A percentile compares a stretch with the other conserved stretches of the same genome.
Conservation (phyloP, 306 rosid genomes). For the Trichosanthes cucumerina region DNA sequence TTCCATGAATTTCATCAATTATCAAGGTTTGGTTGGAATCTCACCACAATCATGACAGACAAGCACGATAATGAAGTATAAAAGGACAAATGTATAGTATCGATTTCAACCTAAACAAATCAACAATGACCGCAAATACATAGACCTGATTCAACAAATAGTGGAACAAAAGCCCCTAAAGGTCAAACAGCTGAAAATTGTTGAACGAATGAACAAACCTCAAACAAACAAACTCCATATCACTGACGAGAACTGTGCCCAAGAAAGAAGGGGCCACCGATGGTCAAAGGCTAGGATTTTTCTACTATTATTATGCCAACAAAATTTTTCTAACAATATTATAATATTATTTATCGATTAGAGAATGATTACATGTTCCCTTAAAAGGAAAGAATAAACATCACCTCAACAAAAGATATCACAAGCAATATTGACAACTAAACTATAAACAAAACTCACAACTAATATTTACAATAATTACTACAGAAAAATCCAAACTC, state of each 20-base stretch:
- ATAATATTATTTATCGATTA: too few species aligned
- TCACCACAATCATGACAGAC: background rate
- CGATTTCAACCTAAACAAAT: background rate
- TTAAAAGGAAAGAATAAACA: background rate
- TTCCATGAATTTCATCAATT: background rate
- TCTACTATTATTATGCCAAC: too few species aligned
- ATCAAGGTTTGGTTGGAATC: background rate
- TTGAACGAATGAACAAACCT: background rate
- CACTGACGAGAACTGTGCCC: background rate
- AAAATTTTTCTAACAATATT: too few species aligned
- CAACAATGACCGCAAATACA: background rate
- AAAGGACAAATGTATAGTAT: too few species aligned
- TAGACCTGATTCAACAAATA: background rate
- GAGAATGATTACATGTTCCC: background rate
- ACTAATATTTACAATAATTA: background rate
- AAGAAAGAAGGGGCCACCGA: background rate
- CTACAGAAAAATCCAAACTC: background rate
- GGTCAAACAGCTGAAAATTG: background rate
- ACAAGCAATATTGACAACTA: background rate
- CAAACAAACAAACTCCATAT: background rate
- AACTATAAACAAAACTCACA: background rate
- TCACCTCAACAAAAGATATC: background rate
- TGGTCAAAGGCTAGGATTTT: too few species aligned
- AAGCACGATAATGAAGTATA: background rate
- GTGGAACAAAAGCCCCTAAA: background rate